A percentile compares a stretch with the other conserved stretches of the same genome.
Evolutionary conservation across 2,329 filamentous ascomycete species (phyloP).

Genomic region (Aspergillus sp.): DNA sequence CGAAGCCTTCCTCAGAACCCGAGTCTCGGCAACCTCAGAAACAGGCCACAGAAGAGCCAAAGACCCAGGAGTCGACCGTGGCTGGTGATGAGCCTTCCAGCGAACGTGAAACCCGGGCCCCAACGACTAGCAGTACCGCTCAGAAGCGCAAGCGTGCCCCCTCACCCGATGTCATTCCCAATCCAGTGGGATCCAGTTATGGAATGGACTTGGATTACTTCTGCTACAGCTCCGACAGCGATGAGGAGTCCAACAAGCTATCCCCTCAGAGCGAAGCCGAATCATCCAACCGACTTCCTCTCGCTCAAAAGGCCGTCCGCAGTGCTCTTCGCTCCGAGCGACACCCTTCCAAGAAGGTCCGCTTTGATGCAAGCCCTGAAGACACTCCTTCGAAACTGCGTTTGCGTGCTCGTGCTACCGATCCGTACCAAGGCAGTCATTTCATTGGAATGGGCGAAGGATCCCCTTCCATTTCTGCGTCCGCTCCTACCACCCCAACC

Average conservation of each 20-base stretch:
- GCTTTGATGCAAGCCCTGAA: constrained; percentile 33
- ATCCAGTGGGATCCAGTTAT: constrained; percentile 40
- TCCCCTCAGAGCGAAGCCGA: not conserved
- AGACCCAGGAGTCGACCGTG: not conserved
- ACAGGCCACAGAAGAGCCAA: not conserved
- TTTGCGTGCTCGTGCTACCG: constrained; percentile 18
- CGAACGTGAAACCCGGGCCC: constrained; percentile 3
- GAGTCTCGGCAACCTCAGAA: not conserved
- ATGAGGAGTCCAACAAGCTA: constrained; percentile 21
- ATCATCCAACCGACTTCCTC: not conserved
- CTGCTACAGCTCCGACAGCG: constrained; percentile 30
- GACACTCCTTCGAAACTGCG: constrained; percentile 32
- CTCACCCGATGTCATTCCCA: constrained; percentile 41
- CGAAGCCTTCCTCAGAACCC: not conserved
- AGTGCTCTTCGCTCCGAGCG: constrained; percentile 17
- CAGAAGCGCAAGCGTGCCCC: constrained; percentile 40
- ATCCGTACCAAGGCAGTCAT: constrained; percentile 21
- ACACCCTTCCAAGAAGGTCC: constrained; percentile 28
- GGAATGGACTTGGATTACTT: constrained; percentile 41
- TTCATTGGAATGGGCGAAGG: constrained; percentile 20
- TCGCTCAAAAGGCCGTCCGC: constrained; percentile 14
- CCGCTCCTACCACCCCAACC: constrained; percentile 15
- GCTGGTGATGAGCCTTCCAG: not conserved
- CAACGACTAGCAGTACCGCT: constrained; percentile 1
- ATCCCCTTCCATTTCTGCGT: constrained; percentile 4